phyloP scores from a whole-genome alignment of 805 yeast genomes.

The Cyberlindnera subsufficiens region DNA sequence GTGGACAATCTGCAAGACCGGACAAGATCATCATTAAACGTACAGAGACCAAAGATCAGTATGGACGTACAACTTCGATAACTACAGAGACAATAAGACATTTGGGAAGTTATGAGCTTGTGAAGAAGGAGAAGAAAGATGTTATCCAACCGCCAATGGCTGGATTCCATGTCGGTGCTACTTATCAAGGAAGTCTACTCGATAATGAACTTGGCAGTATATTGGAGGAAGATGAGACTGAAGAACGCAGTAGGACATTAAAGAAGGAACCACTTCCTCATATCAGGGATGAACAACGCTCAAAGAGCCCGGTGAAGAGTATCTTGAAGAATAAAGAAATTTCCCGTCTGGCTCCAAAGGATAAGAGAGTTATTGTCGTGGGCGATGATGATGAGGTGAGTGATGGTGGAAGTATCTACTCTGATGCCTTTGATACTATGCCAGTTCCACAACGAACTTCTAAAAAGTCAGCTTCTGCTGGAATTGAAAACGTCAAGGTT shows the following conservation, averaged over 20 bases:
- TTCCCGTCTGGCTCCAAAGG: neutral
- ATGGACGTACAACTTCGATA: conserved; percentile 50
- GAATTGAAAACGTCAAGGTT: neutral
- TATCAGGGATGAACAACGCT: neutral
- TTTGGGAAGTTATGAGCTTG: conserved; percentile 42
- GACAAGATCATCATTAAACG: conserved; percentile 37
- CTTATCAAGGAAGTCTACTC: conserved; percentile 20
- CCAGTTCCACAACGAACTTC: conserved; percentile 6
- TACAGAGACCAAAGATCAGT: conserved; percentile 42
- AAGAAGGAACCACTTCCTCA: neutral
- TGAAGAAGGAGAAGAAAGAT: conserved; percentile 39
- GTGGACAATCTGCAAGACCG: conserved; percentile 2
- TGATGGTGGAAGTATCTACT: conserved; percentile 21
- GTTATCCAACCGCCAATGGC: conserved; percentile 21
- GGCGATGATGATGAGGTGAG: conserved; percentile 13
- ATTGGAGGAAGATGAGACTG: conserved; percentile 22
- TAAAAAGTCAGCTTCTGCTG: neutral
- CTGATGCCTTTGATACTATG: conserved; percentile 18
- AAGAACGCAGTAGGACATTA: neutral
- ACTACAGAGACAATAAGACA: conserved; percentile 47
- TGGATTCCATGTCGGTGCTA: conserved; percentile 12
- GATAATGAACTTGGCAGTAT: conserved; percentile 26
- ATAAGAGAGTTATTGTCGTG: conserved; percentile 8
- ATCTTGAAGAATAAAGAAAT: conserved; percentile 9
- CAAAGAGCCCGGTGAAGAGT: conserved; percentile 12